Base-by-base conservation (phyloP, 2,329 filamentous ascomycete genomes). In the Alternaria sp. region DNA sequence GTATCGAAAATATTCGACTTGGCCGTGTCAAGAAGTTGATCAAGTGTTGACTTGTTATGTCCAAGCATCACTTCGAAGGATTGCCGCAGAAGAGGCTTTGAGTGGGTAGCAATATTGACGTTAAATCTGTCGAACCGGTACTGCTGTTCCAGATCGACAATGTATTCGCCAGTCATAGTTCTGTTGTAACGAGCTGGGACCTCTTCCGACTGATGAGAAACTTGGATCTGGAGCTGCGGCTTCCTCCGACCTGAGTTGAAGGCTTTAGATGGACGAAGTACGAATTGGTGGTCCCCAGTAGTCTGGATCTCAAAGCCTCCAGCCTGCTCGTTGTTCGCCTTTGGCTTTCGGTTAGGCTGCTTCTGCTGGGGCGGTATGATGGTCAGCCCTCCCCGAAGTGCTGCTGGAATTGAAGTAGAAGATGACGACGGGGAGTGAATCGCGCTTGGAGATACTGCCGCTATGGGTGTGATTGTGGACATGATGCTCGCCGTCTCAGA, bases 81-180 rank as follows among this genome's bases (percentile, higher is more conserved):
- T 51, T 77, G 72, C 39, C 68, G 66, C n/a, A 77, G 60, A 1
- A 73, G 62, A n/a, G 76, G 75, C 58, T 75, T 78, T n/a, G 73
- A 72, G 51, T 71, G 68, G 24, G 74, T 73, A 26, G 65, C 66
- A 45, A 85, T 78, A 31, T 78, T 81, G 36, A 86, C 77, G 57
- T 84, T 81, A 61, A 86, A 75, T 23, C 73, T 61, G 3, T 83
- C 81, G 53, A 81, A 77, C 9, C 82, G 79, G 66, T 85, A 80
- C 56, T 81, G 79, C 41, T 79, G 77, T 49, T 83, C 79, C 14
- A 86, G 70, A 28, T 80, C 79, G 36, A 86, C 72, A 13, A 81
- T 79, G 62, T 85, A 85, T 7, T 84, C 81, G 8, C 83, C 83
- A 33, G 83, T 81, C 56, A 85, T 82, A 8, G 85, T 77, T 42